Evolutionary conservation across 768 basidiomycete genomes (phyloP).

Genomic region (Dentipellis fragilis): DNA sequence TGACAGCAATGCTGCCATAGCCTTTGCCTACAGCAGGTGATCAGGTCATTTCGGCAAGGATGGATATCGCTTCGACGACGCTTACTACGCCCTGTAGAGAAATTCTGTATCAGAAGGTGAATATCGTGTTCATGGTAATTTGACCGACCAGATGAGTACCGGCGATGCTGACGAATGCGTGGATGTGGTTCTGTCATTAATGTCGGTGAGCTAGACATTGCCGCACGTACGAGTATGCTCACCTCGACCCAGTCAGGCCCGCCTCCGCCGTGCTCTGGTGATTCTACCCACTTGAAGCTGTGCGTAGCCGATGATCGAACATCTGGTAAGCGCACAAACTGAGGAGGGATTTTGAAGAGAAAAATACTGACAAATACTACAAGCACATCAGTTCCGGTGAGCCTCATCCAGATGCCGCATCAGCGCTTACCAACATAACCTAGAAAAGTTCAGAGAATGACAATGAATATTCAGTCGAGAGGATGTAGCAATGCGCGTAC

Average conservation of each 20-base stretch:
- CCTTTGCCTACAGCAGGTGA: slow-evolving; percentile 60
- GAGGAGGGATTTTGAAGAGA: not conserved
- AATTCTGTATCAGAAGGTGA: not conserved
- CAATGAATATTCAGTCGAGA: not conserved
- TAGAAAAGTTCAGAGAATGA: slow-evolving; percentile 8
- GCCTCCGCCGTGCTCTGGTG: slow-evolving; percentile 68
- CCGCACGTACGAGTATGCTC: slow-evolving; percentile 6
- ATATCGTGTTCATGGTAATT: not conserved
- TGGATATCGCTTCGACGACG: not conserved
- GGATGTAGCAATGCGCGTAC: slow-evolving; percentile 30
- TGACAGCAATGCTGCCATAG: slow-evolving; percentile 89
- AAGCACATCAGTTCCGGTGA: not conserved
- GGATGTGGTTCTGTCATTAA: slow-evolving; percentile 60
- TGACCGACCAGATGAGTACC: slow-evolving; percentile 72
- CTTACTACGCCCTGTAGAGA: slow-evolving; percentile 60
- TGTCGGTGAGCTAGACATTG: not conserved
- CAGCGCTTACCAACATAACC: slow-evolving; percentile 36
- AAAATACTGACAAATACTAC: slow-evolving; percentile 73
- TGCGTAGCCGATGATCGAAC: not conserved
- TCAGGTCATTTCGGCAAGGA: not conserved
- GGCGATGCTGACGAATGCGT: slow-evolving; percentile 73
- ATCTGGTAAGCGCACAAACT: not conserved
- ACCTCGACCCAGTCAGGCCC: slow-evolving; percentile 91
- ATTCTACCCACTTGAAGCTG: slow-evolving; percentile 97
- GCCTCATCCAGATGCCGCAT: not conserved